These are phyloP conservation scores for Acacia acuminata DNA, from an alignment of 306 rosid genomes.

Conservation along the genomic window DNA sequence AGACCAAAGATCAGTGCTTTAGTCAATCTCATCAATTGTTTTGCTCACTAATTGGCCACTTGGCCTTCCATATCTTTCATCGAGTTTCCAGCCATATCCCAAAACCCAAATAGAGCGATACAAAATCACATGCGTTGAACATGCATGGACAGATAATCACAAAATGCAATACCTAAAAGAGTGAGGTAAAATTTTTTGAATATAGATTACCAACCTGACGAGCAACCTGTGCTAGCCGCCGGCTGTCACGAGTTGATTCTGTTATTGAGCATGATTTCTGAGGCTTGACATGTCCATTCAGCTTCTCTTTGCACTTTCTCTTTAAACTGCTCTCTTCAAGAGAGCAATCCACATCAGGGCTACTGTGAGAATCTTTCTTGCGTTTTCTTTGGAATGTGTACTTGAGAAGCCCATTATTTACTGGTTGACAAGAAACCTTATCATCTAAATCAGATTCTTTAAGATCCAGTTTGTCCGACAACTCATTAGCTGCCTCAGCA, in stretches of 20 bases:
- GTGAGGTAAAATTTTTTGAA: not conserved
- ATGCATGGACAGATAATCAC: slow-evolving; percentile 14
- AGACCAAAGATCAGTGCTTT: not conserved
- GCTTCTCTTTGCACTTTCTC: slow-evolving; percentile 36
- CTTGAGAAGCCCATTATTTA: slow-evolving; percentile 61
- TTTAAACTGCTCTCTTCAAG: slow-evolving; percentile 37
- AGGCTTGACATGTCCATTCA: slow-evolving; percentile 35
- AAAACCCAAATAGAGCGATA: not conserved
- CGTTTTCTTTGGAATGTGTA: slow-evolving; percentile 84
- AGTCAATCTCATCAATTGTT: slow-evolving; percentile 25
- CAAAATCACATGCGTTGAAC: slow-evolving; percentile 11
- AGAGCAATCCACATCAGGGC: slow-evolving; percentile 47
- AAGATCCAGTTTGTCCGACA: slow-evolving; percentile 34
- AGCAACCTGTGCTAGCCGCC: slow-evolving; percentile 73
- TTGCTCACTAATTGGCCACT: slow-evolving; percentile 2
- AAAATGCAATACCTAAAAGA: slow-evolving; percentile 7
- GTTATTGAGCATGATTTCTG: slow-evolving; percentile 38
- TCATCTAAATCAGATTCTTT: slow-evolving; percentile 50
- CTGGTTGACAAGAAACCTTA: slow-evolving; percentile 46
- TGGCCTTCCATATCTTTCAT: not conserved
- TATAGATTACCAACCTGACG: slow-evolving; percentile 69
- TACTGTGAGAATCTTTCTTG: slow-evolving; percentile 63
- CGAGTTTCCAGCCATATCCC: slow-evolving; percentile 5
- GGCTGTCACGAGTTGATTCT: slow-evolving; percentile 65
- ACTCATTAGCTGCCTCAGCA: slow-evolving; percentile 35